phyloP scores from a whole-genome alignment of 495 filamentous ascomycete species.

The Hypoxylon rickii region DNA sequence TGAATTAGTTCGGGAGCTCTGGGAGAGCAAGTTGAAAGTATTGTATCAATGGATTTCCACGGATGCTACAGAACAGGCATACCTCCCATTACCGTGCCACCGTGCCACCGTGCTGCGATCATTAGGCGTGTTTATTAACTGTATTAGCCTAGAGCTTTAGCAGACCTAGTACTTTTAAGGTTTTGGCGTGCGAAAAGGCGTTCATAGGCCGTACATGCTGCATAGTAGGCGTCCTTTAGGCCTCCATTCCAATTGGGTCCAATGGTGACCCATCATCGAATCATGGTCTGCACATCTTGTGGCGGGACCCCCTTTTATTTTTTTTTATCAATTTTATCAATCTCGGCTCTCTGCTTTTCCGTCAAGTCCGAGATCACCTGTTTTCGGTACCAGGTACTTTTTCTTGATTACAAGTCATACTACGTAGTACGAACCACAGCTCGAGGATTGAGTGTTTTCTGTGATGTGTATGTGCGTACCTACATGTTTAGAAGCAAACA shows the following conservation, averaged over 20 bases:
- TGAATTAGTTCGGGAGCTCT: conserved; percentile 1
- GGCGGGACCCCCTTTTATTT: conserved; percentile 31
- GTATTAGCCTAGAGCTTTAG: too few species aligned
- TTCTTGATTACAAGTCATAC: not conserved
- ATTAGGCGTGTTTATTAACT: too few species aligned
- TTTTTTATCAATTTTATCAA: conserved; percentile 37
- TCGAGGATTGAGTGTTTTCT: too few species aligned
- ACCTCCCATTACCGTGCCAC: too few species aligned
- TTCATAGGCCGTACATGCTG: not conserved
- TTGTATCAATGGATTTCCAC: too few species aligned
- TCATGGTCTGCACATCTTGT: conserved; percentile 26
- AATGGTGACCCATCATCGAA: conserved; percentile 22
- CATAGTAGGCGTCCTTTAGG: conserved; percentile 6
- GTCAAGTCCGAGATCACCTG: conserved; percentile 35
- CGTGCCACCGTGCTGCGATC: too few species aligned
- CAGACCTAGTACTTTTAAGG: too few species aligned
- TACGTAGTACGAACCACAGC: conserved; percentile 11
- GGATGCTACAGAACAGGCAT: too few species aligned
- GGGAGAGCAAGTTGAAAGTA: too few species aligned
- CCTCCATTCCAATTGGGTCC: conserved; percentile 13
- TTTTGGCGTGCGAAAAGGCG: too few species aligned
- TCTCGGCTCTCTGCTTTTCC: conserved; percentile 22
- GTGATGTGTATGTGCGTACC: too few species aligned
- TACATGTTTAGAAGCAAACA: conserved; percentile 1
- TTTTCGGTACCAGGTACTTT: conserved; percentile 10